phyloP scores from a whole-genome alignment of 23 red algal species.

The Chondrus crispus region DNA sequence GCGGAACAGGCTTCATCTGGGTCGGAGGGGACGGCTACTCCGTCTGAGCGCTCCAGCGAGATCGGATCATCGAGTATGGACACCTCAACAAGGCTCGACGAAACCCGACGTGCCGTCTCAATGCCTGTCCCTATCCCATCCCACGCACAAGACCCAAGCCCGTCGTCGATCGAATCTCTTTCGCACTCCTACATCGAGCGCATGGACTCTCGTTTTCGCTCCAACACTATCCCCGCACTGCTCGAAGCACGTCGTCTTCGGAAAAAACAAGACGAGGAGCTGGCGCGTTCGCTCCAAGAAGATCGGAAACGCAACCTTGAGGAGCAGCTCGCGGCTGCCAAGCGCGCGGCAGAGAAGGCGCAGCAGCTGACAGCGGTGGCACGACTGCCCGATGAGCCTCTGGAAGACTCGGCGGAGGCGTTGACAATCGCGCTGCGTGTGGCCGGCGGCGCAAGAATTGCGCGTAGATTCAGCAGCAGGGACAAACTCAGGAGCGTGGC shows the following conservation, averaged over 20 bases:
- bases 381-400: background rate
- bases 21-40: background rate
- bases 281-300: conserved; percentile 5
- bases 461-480: background rate
- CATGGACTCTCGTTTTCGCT: conserved; percentile 47
- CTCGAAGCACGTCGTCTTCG: conserved; percentile 27
- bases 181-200: conserved; percentile 46
- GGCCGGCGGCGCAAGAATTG: background rate
- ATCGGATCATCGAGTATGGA: too few relatives aligned
- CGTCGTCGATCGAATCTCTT: conserved; percentile 40
- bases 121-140: background rate
- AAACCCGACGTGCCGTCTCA: background rate
- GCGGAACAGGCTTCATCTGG: background rate
- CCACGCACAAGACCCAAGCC: background rate
- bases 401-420: background rate
- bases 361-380: background rate
- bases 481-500: conserved; percentile 21
- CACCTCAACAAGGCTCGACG: background rate
- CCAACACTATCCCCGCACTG: conserved; percentile 18
- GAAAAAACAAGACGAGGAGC: conserved; percentile 31
- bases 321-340: background rate
- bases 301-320: conserved; percentile 26
- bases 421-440: conserved; percentile 29
- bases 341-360: background rate
- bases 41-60: background rate